Evolutionary conservation across 2,329 filamentous ascomycete species (phyloP).

Genomic region (Aureobasidium namibiae): DNA sequence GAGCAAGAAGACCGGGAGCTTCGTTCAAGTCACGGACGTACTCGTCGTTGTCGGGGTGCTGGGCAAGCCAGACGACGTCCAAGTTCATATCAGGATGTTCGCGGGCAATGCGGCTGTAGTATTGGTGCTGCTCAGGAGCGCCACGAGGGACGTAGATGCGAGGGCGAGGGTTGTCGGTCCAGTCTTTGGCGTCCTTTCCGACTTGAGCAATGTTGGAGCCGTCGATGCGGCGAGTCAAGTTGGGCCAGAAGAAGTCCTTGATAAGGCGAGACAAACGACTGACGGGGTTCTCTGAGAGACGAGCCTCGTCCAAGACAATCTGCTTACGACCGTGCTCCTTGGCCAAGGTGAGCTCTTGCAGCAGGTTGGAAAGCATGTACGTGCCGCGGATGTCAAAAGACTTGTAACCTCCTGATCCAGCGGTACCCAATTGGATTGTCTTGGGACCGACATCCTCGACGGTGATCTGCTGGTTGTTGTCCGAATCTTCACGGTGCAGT

Average conservation of each 20-base stretch:
- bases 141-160: constrained; percentile 84
- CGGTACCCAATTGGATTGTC: constrained; percentile 77
- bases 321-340: constrained; percentile 83
- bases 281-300: constrained; percentile 92
- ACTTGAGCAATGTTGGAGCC: constrained; percentile 79
- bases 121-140: constrained; percentile 79
- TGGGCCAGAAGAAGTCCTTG: constrained; percentile 85
- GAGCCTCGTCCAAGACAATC: constrained; percentile 83
- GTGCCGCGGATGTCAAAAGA: constrained; percentile 87
- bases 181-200: constrained; percentile 87
- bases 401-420: constrained; percentile 76
- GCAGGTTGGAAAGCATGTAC: constrained; percentile 92
- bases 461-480: constrained; percentile 92
- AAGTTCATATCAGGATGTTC: constrained; percentile 76
- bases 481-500: constrained; percentile 80
- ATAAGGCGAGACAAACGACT: constrained; percentile 80
- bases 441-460: constrained; percentile 93
- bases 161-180: constrained; percentile 80
- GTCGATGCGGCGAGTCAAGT: constrained; percentile 82
- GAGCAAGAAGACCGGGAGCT: constrained; percentile 79
- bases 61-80: constrained; percentile 73
- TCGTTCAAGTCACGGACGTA: constrained; percentile 75
- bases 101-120: constrained; percentile 73
- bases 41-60: constrained; percentile 54
- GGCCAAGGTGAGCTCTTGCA: constrained; percentile 89